Evolutionary conservation across 2,329 filamentous ascomycete species (phyloP).

Genomic region (Leptodontidium sp.): DNA sequence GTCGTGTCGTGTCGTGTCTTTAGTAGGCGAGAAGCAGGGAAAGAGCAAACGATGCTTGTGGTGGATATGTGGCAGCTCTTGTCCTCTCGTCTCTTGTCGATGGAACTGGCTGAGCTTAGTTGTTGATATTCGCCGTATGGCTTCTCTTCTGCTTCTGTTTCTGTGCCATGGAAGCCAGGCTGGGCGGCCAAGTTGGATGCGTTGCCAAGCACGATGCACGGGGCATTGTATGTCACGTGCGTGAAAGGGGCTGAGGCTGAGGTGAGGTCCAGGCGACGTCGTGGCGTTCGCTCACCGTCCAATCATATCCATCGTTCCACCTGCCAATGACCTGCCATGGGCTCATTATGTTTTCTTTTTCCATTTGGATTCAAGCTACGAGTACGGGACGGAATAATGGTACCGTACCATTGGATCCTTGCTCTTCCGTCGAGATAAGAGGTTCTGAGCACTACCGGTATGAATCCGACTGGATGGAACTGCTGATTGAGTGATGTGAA

Average conservation of each 20-base stretch:
- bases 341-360: slow-evolving; percentile 7
- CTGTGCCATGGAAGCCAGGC: too few relatives aligned
- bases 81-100: neutral
- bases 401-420: neutral
- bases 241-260: neutral
- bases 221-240: neutral
- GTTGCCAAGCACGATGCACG: neutral
- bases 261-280: neutral
- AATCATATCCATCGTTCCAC: neutral
- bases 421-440: neutral
- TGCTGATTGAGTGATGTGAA: too few relatives aligned
- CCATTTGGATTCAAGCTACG: neutral
- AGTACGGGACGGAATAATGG: neutral
- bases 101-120: neutral
- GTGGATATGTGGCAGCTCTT: neutral
- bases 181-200: too few relatives aligned
- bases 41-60: slow-evolving; percentile 1
- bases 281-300: slow-evolving; percentile 1
- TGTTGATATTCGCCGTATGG: neutral
- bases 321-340: neutral
- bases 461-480: neutral
- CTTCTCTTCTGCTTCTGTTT: neutral
- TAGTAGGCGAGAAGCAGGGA: neutral
- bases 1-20: neutral
- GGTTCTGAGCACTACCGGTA: neutral